Base-by-base conservation (phyloP, 148 eudicot genomes). In the Fagopyrum tataricum region DNA sequence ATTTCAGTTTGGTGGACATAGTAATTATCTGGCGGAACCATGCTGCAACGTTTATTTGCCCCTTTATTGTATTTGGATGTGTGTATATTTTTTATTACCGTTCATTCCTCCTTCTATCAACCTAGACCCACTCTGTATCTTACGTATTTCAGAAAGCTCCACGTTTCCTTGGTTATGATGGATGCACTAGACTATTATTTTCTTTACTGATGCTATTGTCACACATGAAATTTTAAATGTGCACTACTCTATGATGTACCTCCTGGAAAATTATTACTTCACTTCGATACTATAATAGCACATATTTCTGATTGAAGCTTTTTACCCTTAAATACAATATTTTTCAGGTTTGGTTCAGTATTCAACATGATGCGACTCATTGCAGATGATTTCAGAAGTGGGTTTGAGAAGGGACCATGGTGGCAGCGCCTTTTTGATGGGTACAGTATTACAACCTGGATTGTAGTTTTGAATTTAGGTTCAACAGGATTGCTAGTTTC, bases 401-500 rank as follows among this genome's bases (percentile, higher is more conserved):
- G 89, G 70, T 91, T 88, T 79, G 96, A 95, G 83, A 84, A 81
- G 64, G 97, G 98, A 70, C 84, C 93, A n/a, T 95, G 90, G 96
- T 95, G 96, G 96, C 87, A 88, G 72, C 96, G 93, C 46, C 84
- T 95, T 80, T 88, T 90, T 72, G 84, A 88, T 85, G 99, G 99
- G 26, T 92, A 95, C 81, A 85, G 81, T 56, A 71, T 86, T 58
- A 80, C 90, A 77, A 95, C 99, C 48, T 95, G 99, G 96, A 58
- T 95, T 81, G 99, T 92, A 75, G 99, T 95, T 77, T 81, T 92
- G 37, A 95, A 95, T 85, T 83, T 95, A 78, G 99, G 99, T 17
- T 92, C 97, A 23, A 91, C 99, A 59, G 99, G 97, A 46, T 78
- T 95, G 72, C 79, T 95, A 53, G 97, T 95, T 77, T 95, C 99